Conservation (phyloP, 768 basidiomycete genomes). For the Termitomyces sp. region DNA sequence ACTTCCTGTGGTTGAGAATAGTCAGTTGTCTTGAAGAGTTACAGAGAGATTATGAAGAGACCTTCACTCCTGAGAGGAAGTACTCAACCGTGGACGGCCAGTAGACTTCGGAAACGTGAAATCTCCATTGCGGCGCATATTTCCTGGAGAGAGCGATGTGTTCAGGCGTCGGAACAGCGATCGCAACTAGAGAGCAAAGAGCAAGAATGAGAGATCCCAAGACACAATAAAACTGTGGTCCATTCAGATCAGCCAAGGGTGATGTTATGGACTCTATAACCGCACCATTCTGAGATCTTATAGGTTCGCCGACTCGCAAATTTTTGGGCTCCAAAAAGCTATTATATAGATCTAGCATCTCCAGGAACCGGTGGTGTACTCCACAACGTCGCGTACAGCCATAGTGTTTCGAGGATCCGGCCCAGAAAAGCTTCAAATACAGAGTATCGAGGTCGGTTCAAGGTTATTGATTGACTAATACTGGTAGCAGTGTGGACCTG, state of each 20-base stretch:
- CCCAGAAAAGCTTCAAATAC: background rate
- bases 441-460: background rate
- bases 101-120: conserved; percentile 12
- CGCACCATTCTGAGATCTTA: background rate
- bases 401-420: background rate
- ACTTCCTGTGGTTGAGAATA: conserved; percentile 1
- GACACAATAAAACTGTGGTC: background rate
- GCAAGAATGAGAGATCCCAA: conserved; percentile 4
- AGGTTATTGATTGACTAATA: background rate
- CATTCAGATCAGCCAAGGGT: background rate
- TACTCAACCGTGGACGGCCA: conserved; percentile 15
- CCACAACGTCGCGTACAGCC: too few relatives aligned
- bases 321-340: background rate
- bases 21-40: background rate
- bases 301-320: background rate
- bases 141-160: conserved; percentile 12
- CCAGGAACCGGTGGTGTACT: background rate
- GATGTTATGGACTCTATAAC: background rate
- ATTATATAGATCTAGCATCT: background rate
- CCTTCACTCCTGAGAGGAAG: conserved; percentile 13
- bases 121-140: conserved; percentile 15
- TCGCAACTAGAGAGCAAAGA: background rate
- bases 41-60: background rate
- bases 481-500: background rate
- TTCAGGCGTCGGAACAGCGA: conserved; percentile 9